These are phyloP conservation scores for Sclerotinia trifoliorum DNA, from an alignment of 2,329 filamentous ascomycete genomes.

Conservation along the genomic window DNA sequence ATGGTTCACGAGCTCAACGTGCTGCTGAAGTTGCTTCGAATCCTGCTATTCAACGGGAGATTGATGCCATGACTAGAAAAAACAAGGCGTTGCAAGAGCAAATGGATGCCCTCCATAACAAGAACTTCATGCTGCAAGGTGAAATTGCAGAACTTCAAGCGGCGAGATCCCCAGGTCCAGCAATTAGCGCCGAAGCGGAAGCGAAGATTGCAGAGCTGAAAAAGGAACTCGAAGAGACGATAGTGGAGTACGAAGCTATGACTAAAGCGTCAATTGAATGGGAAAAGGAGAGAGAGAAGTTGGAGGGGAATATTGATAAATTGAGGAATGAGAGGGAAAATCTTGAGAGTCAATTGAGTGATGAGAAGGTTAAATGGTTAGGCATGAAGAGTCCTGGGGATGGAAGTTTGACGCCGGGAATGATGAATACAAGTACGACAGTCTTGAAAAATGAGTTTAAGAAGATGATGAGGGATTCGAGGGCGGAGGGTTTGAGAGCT, in stretches of 20 bases:
- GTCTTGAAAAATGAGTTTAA: slow-evolving; percentile 73
- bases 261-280: slow-evolving; percentile 68
- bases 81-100: slow-evolving; percentile 41
- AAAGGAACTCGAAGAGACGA: slow-evolving; percentile 64
- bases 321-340: slow-evolving; percentile 62
- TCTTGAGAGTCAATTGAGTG: slow-evolving; percentile 62
- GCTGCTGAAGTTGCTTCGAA: slow-evolving; percentile 63
- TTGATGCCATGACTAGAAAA: slow-evolving; percentile 53
- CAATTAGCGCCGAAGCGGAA: slow-evolving; percentile 35
- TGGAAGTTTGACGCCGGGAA: slow-evolving; percentile 36
- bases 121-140: slow-evolving; percentile 21
- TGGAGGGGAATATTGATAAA: slow-evolving; percentile 63
- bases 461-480: slow-evolving; percentile 76
- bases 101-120: slow-evolving; percentile 32
- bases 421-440: slow-evolving; percentile 57
- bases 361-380: slow-evolving; percentile 66
- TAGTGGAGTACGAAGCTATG: slow-evolving; percentile 68
- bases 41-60: slow-evolving; percentile 57
- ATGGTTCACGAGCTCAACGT: slow-evolving; percentile 71
- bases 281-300: slow-evolving; percentile 65
- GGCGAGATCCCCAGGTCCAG: slow-evolving; percentile 8
- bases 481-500: slow-evolving; percentile 62
- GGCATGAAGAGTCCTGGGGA: slow-evolving; percentile 56
- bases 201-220: slow-evolving; percentile 53
- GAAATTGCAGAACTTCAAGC: slow-evolving; percentile 20